Evolutionary conservation across 2,329 filamentous ascomycete species (phyloP), one percentile per base, ranked within the genome.

Genomic region (Cladosporium sp.): DNA sequence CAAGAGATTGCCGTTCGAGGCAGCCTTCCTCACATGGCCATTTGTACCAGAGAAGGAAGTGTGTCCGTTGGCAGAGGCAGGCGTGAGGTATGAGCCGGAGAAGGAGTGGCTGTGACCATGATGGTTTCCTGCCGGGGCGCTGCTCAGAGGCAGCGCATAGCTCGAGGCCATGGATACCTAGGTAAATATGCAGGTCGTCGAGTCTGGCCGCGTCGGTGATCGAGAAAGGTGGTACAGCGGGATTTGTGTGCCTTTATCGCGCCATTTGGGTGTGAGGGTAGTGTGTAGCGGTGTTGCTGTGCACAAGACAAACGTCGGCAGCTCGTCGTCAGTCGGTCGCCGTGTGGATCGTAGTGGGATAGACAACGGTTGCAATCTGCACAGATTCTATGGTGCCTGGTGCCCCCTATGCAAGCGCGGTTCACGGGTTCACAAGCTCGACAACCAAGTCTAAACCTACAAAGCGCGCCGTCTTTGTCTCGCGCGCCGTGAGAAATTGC

Each of bases 81-180:
- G 63, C 28, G 60, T 63, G 19, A 64, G 58, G 51, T 63, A 40
- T 14, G 39, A 34, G 56, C 51, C 37, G 17, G 61, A 64, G 58
- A 63, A 63, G 39, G 64, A 62, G 69, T 70, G 59, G 60, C 65
- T 60, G 70, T 73, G 63, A 61, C 63, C 49, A 51, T 51, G 49
- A 71, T 65, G 65, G 66, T 69, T 67, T 58, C 68, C 65, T 55
- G 65, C 58, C 52, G 25, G 59, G 58, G 51, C 61, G 52, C 36
- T 56, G 55, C 40, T 61, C 59, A 70, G 60, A 51, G 77, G 76
- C 62, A 78, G 70, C 45, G 75, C 75, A 71, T 78, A 78, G 59
- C 73, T 75, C 59, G 76, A 76, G 61, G 76, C 75, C 76, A 79
- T 79, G n/a, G 54, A 22, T 42, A 38, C 30, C 7, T 8, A 37